Conservation (phyloP, 768 basidiomycete genomes). For the Mycena haematopus region DNA sequence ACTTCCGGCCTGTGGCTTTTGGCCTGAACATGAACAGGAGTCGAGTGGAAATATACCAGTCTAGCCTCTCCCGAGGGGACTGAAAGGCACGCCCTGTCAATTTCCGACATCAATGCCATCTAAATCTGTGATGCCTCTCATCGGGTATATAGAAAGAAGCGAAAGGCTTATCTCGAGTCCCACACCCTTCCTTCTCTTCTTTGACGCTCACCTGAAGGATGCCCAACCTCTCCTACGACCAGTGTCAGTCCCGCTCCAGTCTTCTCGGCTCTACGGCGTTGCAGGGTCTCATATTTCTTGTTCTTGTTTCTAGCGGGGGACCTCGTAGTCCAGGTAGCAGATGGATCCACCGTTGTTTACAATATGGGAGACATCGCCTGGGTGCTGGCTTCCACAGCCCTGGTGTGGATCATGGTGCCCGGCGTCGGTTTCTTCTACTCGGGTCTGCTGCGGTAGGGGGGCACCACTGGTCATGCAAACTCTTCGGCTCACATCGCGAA, state of each 20-base stretch:
- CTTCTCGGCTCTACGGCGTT: neutral
- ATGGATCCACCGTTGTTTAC: slow-evolving; percentile 44
- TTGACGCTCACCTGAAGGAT: slow-evolving; percentile 31
- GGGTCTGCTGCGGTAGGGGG: slow-evolving; percentile 69
- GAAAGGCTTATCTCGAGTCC: neutral
- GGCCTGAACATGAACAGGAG: neutral
- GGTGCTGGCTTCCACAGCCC: slow-evolving; percentile 75
- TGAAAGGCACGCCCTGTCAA: slow-evolving; percentile 1
- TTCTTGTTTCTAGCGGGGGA: slow-evolving; percentile 41
- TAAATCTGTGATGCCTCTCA: slow-evolving; percentile 6
- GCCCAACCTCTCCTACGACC: slow-evolving; percentile 42
- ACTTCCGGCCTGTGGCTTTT: too few species aligned
- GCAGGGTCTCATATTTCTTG: slow-evolving; percentile 6
- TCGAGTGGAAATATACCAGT: neutral
- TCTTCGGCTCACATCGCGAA: neutral
- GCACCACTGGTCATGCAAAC: neutral
- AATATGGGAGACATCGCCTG: slow-evolving; percentile 59
- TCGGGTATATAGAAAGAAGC: slow-evolving; percentile 1
- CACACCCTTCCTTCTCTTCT: slow-evolving; percentile 11
- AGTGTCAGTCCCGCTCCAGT: slow-evolving; percentile 31
- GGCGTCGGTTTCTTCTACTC: slow-evolving; percentile 91
- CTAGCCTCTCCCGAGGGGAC: neutral
- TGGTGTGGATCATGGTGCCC: slow-evolving; percentile 87
- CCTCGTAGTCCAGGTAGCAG: slow-evolving; percentile 39
- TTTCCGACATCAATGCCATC: neutral